Percentiles rank a stretch among this genome's conserved stretches.
phyloP scores from a whole-genome alignment of 2,329 filamentous ascomycete genomes.

The Colletotrichum simmondsii region DNA sequence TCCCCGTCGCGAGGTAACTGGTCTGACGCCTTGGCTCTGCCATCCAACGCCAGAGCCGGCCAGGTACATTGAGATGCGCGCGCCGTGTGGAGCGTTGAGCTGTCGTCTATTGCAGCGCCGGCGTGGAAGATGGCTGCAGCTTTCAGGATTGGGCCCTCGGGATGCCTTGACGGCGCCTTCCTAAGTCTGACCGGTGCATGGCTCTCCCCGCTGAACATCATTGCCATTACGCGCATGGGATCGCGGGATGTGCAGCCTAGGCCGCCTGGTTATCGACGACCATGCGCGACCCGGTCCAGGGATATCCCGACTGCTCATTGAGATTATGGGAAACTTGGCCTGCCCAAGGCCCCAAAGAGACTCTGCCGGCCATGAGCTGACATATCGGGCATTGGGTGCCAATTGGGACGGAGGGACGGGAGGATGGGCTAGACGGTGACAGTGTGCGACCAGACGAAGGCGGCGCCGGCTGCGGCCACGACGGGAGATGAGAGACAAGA shows the following conservation, averaged over 20 bases:
- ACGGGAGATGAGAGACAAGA: background rate
- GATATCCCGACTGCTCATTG: slow-evolving; percentile 11
- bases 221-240: slow-evolving; percentile 20
- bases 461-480: background rate
- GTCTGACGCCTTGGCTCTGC: background rate
- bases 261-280: slow-evolving; percentile 7
- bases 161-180: slow-evolving; percentile 5
- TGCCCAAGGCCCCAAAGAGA: background rate
- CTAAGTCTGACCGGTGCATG: slow-evolving; percentile 11
- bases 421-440: background rate
- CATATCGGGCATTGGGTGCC: slow-evolving; percentile 9
- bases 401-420: slow-evolving; percentile 15
- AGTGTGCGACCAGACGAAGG: background rate
- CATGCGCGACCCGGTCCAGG: slow-evolving; percentile 16
- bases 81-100: slow-evolving; percentile 22
- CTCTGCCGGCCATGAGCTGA: slow-evolving; percentile 16
- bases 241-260: slow-evolving; percentile 12
- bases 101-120: slow-evolving; percentile 12
- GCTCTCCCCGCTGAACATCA: background rate
- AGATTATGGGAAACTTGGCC: background rate
- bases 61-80: slow-evolving; percentile 18
- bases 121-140: slow-evolving; percentile 24
- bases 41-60: slow-evolving; percentile 1
- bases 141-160: background rate
- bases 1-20: slow-evolving; percentile 1